Conservation (phyloP, 2,329 filamentous ascomycete genomes). For the Fusarium circinatum region DNA sequence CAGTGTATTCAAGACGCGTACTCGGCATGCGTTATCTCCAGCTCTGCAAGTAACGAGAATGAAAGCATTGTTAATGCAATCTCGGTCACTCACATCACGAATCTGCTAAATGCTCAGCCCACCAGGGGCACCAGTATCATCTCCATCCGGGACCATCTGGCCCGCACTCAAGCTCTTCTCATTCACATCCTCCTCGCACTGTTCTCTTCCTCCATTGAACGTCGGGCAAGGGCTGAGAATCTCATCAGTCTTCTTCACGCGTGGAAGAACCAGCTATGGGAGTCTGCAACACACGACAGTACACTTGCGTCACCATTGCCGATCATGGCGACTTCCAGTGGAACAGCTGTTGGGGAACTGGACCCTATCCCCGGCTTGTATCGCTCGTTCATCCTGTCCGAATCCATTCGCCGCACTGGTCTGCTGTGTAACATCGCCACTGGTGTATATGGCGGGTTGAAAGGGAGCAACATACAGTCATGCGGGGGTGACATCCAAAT, state of each 20-base stretch:
- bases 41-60: not conserved
- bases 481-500: not conserved
- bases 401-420: not conserved
- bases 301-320: not conserved
- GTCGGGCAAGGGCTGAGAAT: not conserved
- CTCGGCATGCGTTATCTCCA: not conserved
- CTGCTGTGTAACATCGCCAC: not conserved
- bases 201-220: not conserved
- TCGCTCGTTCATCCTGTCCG: not conserved
- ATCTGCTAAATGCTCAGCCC: rapidly evolving
- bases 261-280: not conserved
- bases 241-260: not conserved
- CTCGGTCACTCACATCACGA: not conserved
- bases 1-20: not conserved
- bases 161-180: not conserved
- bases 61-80: not conserved
- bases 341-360: rapidly evolving
- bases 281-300: not conserved
- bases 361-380: not conserved
- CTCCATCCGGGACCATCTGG: not conserved
- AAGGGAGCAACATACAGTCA: not conserved
- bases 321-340: rapidly evolving
- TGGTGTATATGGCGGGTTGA: not conserved
- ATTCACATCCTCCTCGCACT: not conserved
- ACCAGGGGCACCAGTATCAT: rapidly evolving